Evolutionary conservation across 805 yeast species (phyloP), one percentile per base, ranked within the genome.

Genomic region (Cyberlindnera mycetangii): DNA sequence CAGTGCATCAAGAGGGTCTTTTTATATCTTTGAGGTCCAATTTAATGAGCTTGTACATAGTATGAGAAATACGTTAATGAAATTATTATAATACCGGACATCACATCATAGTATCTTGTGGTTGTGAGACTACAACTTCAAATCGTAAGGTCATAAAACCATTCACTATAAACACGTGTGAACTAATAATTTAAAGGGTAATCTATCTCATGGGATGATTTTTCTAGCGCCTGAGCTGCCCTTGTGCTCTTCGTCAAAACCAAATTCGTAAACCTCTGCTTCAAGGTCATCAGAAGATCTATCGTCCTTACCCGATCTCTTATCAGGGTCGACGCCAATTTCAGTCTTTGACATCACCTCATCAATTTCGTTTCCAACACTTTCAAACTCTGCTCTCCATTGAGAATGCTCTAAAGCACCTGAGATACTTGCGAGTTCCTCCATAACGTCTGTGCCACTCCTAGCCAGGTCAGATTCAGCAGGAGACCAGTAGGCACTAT

Each of bases 401-500:
- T 48, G 50, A 1, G 59, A 53, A 10, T 44, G 32, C 18, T 47
- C 44, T 32, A 55, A 38, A 7, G 47, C 53, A 3, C 44, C 45
- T 11, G 56, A 48, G 18, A 53, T 37, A n/a, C 44, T 47, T 15
- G 44, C 47, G 14, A 51, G 11, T 24, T 51, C 51, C 11, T 42
- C 49, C 43, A 48, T 25, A 2, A 45, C 21, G 7, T 48, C 49
- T 14, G 42, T 45, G 8, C 42, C 43, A 9, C 40, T 40, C 17
- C 45, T 39, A 7, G 14, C 30, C 11, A 25, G 34, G 14, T 20
- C 8, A 14, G 31, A 12, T 19, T 17, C 31, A 14, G 38, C 22
- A 7, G 57, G 57, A 1, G 59, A 53, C 59, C 57, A 55, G 34
- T 53, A 53, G 3, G 40, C 36, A 14, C 47, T 45, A 11, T 52